Evolutionary conservation across 176 grass and related monocot species (phyloP).

Genomic region (Raddia distichophylla): DNA sequence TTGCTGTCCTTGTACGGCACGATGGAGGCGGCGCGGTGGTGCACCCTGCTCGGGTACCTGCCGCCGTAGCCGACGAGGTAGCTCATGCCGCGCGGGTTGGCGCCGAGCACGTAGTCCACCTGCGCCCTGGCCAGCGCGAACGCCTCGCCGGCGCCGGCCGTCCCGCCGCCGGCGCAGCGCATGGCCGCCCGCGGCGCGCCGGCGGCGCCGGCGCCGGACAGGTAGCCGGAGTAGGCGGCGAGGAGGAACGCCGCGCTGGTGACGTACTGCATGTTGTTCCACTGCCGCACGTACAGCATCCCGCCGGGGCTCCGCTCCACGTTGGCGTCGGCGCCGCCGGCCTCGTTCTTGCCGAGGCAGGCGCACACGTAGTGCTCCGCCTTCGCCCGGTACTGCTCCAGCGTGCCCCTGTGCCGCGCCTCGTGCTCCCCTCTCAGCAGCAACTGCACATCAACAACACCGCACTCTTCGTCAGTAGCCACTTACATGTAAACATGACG

Average conservation of each 20-base stretch:
- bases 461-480: too few relatives aligned
- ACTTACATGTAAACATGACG: too few relatives aligned
- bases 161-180: slow-evolving; percentile 38
- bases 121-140: slow-evolving; percentile 44
- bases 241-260: slow-evolving; percentile 68
- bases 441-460: slow-evolving; percentile 36
- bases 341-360: slow-evolving; percentile 57
- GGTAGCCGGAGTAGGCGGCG: slow-evolving; percentile 53
- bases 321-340: slow-evolving; percentile 46
- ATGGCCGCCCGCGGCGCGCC: too few relatives aligned
- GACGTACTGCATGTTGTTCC: slow-evolving; percentile 96
- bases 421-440: slow-evolving; percentile 57
- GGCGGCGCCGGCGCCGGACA: neutral
- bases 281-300: slow-evolving; percentile 77
- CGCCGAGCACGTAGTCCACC: slow-evolving; percentile 63
- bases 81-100: slow-evolving; percentile 59
- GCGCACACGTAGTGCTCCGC: slow-evolving; percentile 80
- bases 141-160: slow-evolving; percentile 14
- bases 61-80: slow-evolving; percentile 60
- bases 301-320: slow-evolving; percentile 66
- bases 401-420: slow-evolving; percentile 38
- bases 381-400: slow-evolving; percentile 73
- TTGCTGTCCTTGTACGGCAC: slow-evolving; percentile 66
- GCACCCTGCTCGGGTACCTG: slow-evolving; percentile 55
- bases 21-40: slow-evolving; percentile 70